Evolutionary conservation across 805 yeast species (phyloP).

Genomic region (Wickerhamomyces xylosicus): DNA sequence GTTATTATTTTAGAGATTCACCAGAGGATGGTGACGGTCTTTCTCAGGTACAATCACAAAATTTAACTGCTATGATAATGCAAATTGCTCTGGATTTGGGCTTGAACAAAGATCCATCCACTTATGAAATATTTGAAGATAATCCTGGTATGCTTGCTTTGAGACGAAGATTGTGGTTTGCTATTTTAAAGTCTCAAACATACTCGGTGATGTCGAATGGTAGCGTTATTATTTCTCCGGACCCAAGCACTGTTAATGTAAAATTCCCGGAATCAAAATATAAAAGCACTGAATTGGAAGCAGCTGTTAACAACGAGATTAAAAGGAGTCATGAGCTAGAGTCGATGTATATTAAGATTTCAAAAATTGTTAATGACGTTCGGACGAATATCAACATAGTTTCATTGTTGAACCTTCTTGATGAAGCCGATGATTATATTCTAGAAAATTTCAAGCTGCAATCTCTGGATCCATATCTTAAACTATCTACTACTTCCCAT

Average conservation of each 20-base stretch:
- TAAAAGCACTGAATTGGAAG: conserved; percentile 8
- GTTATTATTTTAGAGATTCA: conserved; percentile 28
- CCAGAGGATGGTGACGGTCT: conserved; percentile 39
- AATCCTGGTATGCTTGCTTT: conserved; percentile 6
- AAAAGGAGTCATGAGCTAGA: conserved; percentile 1
- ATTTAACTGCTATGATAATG: conserved; percentile 24
- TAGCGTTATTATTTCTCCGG: conserved; percentile 5
- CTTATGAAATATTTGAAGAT: conserved; percentile 8
- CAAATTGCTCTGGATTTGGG: conserved; percentile 37
- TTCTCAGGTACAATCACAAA: conserved; percentile 27
- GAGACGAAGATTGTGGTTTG: conserved; percentile 14
- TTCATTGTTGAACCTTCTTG: no score
- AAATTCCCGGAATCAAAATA: conserved; percentile 6
- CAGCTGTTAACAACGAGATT: conserved; percentile 4
- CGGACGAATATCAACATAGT: background rate
- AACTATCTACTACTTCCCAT: no score
- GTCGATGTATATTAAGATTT: conserved; percentile 4
- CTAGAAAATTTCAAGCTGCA: no score
- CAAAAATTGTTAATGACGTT: conserved; percentile 6
- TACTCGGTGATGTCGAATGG: conserved; percentile 7
- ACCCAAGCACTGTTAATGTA: conserved; percentile 5
- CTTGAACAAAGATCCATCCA: conserved; percentile 34
- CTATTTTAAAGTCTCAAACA: conserved; percentile 7
- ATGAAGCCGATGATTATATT: no score
- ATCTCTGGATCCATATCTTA: no score